These are phyloP conservation scores for Exophiala oligosperma DNA, from an alignment of 2,329 filamentous ascomycete species.

Conservation along the genomic window DNA sequence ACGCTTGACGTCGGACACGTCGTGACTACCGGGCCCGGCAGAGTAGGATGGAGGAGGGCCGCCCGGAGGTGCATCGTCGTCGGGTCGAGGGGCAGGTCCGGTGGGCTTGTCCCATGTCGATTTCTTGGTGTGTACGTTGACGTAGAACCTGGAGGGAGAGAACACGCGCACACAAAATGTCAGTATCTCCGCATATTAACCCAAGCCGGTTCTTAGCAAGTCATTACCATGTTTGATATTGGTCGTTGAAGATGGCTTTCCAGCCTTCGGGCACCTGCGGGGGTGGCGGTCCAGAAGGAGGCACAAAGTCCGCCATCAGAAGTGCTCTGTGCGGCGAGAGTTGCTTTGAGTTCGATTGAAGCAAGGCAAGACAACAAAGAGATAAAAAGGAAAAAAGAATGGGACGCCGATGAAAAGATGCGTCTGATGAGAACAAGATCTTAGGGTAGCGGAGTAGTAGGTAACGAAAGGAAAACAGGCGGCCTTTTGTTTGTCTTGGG, in stretches of 20 bases:
- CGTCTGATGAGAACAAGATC: too few species aligned
- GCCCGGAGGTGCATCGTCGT: constrained; percentile 46
- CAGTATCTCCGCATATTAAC: too few species aligned
- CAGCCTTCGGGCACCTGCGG: constrained; percentile 73
- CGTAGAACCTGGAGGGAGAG: constrained; percentile 70
- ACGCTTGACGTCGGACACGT: constrained; percentile 45
- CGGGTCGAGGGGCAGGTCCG: constrained; percentile 60
- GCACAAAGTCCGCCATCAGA: constrained; percentile 28
- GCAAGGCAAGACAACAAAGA: neutral
- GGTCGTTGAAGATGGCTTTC: constrained; percentile 67
- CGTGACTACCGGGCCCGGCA: constrained; percentile 45
- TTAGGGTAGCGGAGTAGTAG: too few species aligned
- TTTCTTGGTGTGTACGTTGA: constrained; percentile 82
- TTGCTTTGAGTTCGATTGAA: neutral
- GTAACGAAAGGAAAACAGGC: too few species aligned
- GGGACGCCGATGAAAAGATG: too few species aligned
- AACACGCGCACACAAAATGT: neutral
- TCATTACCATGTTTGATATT: constrained; percentile 78
- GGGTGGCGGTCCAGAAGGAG: constrained; percentile 55
- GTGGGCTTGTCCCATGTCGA: constrained; percentile 90
- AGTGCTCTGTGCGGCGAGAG: neutral
- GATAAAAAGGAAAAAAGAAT: too few species aligned
- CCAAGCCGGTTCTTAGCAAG: too few species aligned
- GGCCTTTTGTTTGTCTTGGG: too few species aligned
- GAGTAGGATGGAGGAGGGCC: constrained; percentile 70